phyloP scores from a whole-genome alignment of 2,329 filamentous ascomycete species.

The Hirsutella minnesotensis region DNA sequence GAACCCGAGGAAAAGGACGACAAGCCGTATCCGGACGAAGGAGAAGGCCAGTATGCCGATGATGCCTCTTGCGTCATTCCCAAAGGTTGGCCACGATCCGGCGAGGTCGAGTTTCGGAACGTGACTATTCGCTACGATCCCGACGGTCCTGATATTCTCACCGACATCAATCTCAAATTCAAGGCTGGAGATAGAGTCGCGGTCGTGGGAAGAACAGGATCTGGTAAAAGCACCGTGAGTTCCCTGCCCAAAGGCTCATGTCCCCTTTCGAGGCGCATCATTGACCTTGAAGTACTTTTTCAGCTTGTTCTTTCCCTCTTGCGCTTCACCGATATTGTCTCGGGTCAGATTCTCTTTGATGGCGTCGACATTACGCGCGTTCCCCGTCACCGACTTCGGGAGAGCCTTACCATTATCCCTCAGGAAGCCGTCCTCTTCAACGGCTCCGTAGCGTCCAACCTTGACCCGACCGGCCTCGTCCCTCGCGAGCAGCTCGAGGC shows the following conservation, averaged over 20 bases:
- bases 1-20: conserved; percentile 33
- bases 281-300: not conserved
- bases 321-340: conserved; percentile 38
- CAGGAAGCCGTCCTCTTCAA: conserved; percentile 48
- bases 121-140: conserved; percentile 36
- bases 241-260: not conserved
- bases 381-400: conserved; percentile 35
- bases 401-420: conserved; percentile 44
- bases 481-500: conserved; percentile 40
- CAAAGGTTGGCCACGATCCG: conserved; percentile 30
- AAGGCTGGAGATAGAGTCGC: conserved; percentile 64
- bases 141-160: conserved; percentile 35
- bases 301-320: conserved; percentile 41
- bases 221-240: conserved; percentile 69
- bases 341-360: conserved; percentile 42
- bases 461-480: conserved; percentile 52
- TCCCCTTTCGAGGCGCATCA: not conserved
- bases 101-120: conserved; percentile 38
- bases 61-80: conserved; percentile 25
- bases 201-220: conserved; percentile 69
- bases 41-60: conserved; percentile 27
- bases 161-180: conserved; percentile 37
- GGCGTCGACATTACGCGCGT: conserved; percentile 43
- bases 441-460: conserved; percentile 40
- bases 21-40: conserved; percentile 23